Base-by-base conservation (phyloP, 306 rosid genomes). In the Pyrus bretschneideri region DNA sequence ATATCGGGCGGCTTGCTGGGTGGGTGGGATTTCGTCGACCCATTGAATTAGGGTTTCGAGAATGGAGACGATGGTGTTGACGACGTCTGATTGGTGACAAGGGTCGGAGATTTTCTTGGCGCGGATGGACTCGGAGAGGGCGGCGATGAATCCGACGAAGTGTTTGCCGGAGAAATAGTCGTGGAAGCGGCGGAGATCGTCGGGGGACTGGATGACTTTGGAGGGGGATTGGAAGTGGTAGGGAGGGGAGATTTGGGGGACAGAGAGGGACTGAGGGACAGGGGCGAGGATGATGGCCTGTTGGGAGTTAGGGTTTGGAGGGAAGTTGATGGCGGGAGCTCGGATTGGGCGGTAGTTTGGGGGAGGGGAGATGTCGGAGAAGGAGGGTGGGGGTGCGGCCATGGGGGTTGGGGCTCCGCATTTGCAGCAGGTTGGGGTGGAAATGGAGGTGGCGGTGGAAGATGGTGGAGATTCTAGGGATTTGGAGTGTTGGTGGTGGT, bases 201-300 rank as follows among this genome's bases (percentile, higher is more conserved):
- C 92, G 72, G 91, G 92, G 78, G 93, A 73, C 12, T 86, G 93
- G 87, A 96, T 96, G 68, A 58, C 85, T 23, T 92, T 96, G 57
- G 80, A 30, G 27, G 99, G 98, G 73, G 61, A 5, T 74, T 85
- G 90, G 80, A 96, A 92, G 23, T 70, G 70, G 78, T 62, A 73
- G 10, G 98, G 93, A 0, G 89, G 88, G 5, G 85, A 62, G 15
- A 76, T 84, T 9, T 78, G 49, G 13, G 92, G 89, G 33, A 92
- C 98, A 18, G 76, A 73, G 67, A 90, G 93, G 64, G 97, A 21
- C 10, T 90, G 95, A 0, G 99, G 99, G 57, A 92, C 93, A 0
- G 99, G 97, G 5, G 99, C 76, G 29, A 92, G 96, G 45, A 95
- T 91, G 77, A 95, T 92, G 78, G 96, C 86, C 31, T 91, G 92